Evolutionary conservation across 1,284 basidiomycete species (phyloP).

Genomic region (Phylloporus sp.): DNA sequence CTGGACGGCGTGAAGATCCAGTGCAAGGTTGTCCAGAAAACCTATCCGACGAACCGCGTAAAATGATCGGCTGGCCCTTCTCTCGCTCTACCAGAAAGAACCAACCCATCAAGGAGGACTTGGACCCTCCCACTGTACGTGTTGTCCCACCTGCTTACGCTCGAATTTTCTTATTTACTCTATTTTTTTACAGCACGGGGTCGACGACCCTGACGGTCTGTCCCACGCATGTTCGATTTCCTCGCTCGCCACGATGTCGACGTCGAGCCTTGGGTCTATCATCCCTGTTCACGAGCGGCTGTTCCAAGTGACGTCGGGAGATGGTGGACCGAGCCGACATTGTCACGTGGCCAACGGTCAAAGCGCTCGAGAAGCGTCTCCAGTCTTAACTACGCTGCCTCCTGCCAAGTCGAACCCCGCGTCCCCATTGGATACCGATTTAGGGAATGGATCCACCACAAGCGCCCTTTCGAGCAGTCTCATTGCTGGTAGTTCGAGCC

Average conservation of each 20-base stretch:
- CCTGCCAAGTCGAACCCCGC: neutral
- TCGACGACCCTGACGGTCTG: conserved; percentile 6
- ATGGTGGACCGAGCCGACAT: conserved; percentile 6
- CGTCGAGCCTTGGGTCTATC: conserved; percentile 37
- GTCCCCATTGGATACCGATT: conserved; percentile 8
- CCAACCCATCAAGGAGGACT: conserved; percentile 13
- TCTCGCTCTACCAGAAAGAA: conserved; percentile 31
- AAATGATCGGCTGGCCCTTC: conserved; percentile 36
- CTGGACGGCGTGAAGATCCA: conserved; percentile 5
- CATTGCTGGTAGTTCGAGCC: neutral
- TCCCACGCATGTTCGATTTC: conserved; percentile 11
- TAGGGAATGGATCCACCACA: conserved; percentile 5
- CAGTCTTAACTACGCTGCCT: conserved; percentile 3
- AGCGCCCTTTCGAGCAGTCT: conserved; percentile 8
- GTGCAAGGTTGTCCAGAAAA: conserved; percentile 19
- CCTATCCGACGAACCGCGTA: conserved; percentile 27
- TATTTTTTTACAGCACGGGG: too few relatives aligned
- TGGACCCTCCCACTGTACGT: conserved; percentile 14
- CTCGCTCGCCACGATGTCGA: conserved; percentile 27
- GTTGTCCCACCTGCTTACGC: neutral
- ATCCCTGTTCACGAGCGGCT: conserved; percentile 32
- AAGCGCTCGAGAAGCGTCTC: conserved; percentile 18
- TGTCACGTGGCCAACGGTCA: conserved; percentile 1
- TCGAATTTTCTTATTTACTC: too few relatives aligned
- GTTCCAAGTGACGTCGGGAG: conserved; percentile 23